Evolutionary conservation across 495 filamentous ascomycete genomes (phyloP), one percentile per base, ranked within the genome.

Genomic region (Gamarada debralockiae): DNA sequence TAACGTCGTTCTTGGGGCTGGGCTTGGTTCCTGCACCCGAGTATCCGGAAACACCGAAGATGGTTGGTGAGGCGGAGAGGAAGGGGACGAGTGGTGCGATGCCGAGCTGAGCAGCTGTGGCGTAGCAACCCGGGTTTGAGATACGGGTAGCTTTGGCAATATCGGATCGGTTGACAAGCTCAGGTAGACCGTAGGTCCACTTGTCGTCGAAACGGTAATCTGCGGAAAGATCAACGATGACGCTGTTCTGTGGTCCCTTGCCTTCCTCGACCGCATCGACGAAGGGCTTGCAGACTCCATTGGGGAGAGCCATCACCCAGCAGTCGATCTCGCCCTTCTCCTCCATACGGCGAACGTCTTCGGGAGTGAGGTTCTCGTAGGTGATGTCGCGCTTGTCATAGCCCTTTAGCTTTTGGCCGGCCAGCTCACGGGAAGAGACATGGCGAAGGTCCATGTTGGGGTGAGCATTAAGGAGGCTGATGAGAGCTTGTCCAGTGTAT

Each of bases 271-370:
- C 81, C 23, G 93, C 92, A 56, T 97, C 91, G 13, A 97, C 89
- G 62, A 87, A 98, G 2, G 93, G 93, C 73, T 92, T 90, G 78
- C 91, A 96, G 51, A 98, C 90, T 44, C 93, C 93, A 62, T 98
- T 98, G 12, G 93, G 93, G 23, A 98, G 79, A 33, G 93, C 93
- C 90, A 97, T 95, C 29, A 98, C 89, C 90, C 91, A 97, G 73
- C 90, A 95, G 74, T 98, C 93, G 48, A 98, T 89, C 48, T 93
- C 86, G n/a, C 87, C 87, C 38, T 86, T 85, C 64, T 88, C 83
- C 58, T 92, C 89, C 90, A 97, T 95, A 48, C 84, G 82, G 47
- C 87, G 83, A 20, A 97, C 87, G 64, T 97, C 92, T 48, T 98
- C 93, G 36, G 89, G 79, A 57, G 81, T 83, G 29, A 97, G 77